Percentiles rank a stretch among this genome's conserved stretches.
phyloP scores from a whole-genome alignment of 2,329 filamentous ascomycete genomes.

The Monosporascus sp. region DNA sequence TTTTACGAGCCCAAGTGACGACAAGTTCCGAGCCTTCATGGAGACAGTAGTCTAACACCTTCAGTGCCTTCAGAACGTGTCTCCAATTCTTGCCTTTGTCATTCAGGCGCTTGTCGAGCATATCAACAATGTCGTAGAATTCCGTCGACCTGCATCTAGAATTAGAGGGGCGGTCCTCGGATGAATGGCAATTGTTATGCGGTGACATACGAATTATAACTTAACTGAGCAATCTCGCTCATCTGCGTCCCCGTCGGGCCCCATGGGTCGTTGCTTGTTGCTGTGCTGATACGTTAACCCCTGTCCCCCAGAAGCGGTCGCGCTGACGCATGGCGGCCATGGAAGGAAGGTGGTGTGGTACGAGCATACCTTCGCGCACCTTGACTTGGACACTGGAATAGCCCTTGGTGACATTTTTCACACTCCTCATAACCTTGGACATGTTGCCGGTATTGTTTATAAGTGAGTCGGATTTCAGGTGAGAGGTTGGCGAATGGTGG shows the following conservation, averaged over 20 bases:
- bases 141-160: slow-evolving; percentile 67
- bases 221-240: slow-evolving; percentile 97
- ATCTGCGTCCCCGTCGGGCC: slow-evolving; percentile 96
- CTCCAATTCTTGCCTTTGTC: slow-evolving; percentile 99
- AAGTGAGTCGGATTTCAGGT: background rate
- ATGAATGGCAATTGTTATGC: background rate
- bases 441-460: slow-evolving; percentile 47
- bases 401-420: slow-evolving; percentile 99
- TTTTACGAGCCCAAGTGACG: slow-evolving; percentile 96
- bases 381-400: slow-evolving; percentile 97
- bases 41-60: slow-evolving; percentile 95
- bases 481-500: slow-evolving; percentile 1
- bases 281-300: slow-evolving; percentile 45
- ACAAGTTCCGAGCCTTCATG: slow-evolving; percentile 96
- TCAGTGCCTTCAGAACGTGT: slow-evolving; percentile 94
- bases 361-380: slow-evolving; percentile 79
- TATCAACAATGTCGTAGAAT: slow-evolving; percentile 99
- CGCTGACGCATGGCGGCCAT: slow-evolving; percentile 8
- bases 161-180: slow-evolving; percentile 12
- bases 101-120: slow-evolving; percentile 97
- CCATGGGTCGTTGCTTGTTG: slow-evolving; percentile 98
- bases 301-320: slow-evolving; percentile 1
- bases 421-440: slow-evolving; percentile 95
- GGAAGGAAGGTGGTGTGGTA: background rate
- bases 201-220: slow-evolving; percentile 81